Evolutionary conservation across 2,329 filamentous ascomycete genomes (phyloP).

Genomic region (Drechslerella coelobrocha): DNA sequence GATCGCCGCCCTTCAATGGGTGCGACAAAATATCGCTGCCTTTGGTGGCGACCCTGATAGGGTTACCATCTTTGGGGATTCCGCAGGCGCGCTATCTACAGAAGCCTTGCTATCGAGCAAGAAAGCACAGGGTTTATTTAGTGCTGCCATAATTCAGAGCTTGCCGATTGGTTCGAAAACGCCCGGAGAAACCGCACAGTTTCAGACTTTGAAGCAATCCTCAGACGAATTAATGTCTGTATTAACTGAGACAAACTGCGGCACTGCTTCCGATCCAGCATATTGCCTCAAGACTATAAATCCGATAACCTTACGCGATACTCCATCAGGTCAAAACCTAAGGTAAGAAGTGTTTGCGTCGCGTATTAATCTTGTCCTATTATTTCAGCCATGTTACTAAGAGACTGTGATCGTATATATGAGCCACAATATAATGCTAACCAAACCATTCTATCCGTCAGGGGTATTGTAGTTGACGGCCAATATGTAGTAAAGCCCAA

Average conservation of each 20-base stretch:
- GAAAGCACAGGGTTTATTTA: slow-evolving; percentile 62
- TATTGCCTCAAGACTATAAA: neutral
- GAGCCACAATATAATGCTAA: neutral
- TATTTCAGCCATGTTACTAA: neutral
- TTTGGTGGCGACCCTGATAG: slow-evolving; percentile 81
- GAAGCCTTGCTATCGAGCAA: slow-evolving; percentile 63
- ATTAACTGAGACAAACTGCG: neutral
- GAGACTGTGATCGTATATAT: neutral
- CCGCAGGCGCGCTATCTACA: slow-evolving; percentile 65
- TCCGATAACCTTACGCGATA: neutral
- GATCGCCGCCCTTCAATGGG: slow-evolving; percentile 63
- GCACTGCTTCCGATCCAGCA: neutral
- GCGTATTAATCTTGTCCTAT: neutral
- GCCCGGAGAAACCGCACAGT: slow-evolving; percentile 23
- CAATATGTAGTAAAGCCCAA: slow-evolving; percentile 54
- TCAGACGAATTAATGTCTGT: neutral
- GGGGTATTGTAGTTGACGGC: slow-evolving; percentile 55
- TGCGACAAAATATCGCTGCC: slow-evolving; percentile 71
- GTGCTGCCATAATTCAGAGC: slow-evolving; percentile 59
- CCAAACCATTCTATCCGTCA: neutral
- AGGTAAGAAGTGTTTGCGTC: neutral
- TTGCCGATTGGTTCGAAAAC: slow-evolving; percentile 18
- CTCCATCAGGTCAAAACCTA: neutral
- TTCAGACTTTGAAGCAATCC: slow-evolving; percentile 9
- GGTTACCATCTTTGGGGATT: slow-evolving; percentile 81